A percentile compares a stretch with the other conserved stretches of the same genome.
phyloP scores from a whole-genome alignment of 371 early-diverging fungal genomes.

The Syncephalastrum sp. region DNA sequence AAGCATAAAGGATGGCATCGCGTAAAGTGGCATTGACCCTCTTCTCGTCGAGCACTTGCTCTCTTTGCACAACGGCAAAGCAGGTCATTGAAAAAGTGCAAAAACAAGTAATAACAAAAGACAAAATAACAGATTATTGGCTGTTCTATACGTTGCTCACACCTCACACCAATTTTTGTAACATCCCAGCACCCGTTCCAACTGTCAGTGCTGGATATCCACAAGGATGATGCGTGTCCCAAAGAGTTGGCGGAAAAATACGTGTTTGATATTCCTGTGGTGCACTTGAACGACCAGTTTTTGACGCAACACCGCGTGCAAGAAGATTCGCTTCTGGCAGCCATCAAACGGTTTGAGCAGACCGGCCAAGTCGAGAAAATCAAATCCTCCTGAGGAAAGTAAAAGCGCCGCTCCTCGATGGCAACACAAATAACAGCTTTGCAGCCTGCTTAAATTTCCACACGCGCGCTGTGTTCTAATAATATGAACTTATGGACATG shows the following conservation, averaged over 20 bases:
- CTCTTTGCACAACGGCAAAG: conserved; percentile 48
- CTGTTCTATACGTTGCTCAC: neutral
- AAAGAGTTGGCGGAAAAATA: conserved; percentile 49
- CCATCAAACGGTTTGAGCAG: conserved; percentile 29
- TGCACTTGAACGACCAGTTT: conserved; percentile 48
- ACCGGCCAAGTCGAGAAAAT: conserved; percentile 32
- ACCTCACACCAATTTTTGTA: too few relatives aligned
- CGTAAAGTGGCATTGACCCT: conserved; percentile 43
- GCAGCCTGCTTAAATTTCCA: too few relatives aligned
- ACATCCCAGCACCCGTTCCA: conserved; percentile 27
- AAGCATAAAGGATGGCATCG: conserved; percentile 22
- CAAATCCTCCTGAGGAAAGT: conserved; percentile 1
- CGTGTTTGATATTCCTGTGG: conserved; percentile 50
- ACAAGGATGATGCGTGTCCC: conserved; percentile 44
- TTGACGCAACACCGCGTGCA: conserved; percentile 47
- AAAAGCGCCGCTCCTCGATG: neutral
- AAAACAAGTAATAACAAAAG: conserved; percentile 32
- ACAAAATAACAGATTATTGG: neutral
- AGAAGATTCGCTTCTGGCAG: conserved; percentile 38
- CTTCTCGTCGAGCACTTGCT: conserved; percentile 53
- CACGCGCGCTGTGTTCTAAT: too few relatives aligned
- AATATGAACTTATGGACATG: too few relatives aligned
- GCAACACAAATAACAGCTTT: too few relatives aligned
- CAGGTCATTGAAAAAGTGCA: conserved; percentile 41
- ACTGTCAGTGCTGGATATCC: conserved; percentile 42